Conservation (phyloP, 768 basidiomycete genomes). For the Tylopilus subfusipes region DNA sequence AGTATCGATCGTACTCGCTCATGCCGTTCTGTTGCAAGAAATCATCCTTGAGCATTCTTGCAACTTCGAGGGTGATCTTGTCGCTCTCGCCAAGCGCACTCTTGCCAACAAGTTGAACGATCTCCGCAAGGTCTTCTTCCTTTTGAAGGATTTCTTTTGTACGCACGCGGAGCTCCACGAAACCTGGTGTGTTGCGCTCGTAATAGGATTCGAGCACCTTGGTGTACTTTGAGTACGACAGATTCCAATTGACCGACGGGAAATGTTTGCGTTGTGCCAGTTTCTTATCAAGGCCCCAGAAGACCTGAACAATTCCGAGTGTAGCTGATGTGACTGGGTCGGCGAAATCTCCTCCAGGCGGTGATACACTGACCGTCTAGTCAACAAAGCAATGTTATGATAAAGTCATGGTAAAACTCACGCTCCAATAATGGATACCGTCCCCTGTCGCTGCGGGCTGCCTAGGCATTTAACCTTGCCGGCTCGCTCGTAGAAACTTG, state of each 20-base stretch:
- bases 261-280: slow-evolving; percentile 98
- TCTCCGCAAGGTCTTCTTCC: slow-evolving; percentile 97
- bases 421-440: slow-evolving; percentile 99
- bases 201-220: slow-evolving; percentile 93
- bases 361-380: slow-evolving; percentile 69
- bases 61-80: slow-evolving; percentile 97
- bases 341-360: slow-evolving; percentile 98
- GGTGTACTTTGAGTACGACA: slow-evolving; percentile 99
- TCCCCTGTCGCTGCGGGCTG: slow-evolving; percentile 81
- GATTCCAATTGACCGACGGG: slow-evolving; percentile 99
- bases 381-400: slow-evolving; percentile 6
- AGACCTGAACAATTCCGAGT: slow-evolving; percentile 97
- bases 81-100: slow-evolving; percentile 94
- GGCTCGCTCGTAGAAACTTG: slow-evolving; percentile 97
- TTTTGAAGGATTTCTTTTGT: slow-evolving; percentile 98
- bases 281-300: slow-evolving; percentile 99
- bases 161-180: slow-evolving; percentile 86
- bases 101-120: slow-evolving; percentile 99
- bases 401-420: slow-evolving; percentile 43
- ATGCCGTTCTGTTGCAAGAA: slow-evolving; percentile 99
- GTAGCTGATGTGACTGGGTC: slow-evolving; percentile 98
- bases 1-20: slow-evolving; percentile 95
- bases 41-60: slow-evolving; percentile 95
- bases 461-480: slow-evolving; percentile 94
- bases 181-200: slow-evolving; percentile 88